Base-by-base conservation (phyloP, 2,329 filamentous ascomycete species). In the Ophiostoma australiae region DNA sequence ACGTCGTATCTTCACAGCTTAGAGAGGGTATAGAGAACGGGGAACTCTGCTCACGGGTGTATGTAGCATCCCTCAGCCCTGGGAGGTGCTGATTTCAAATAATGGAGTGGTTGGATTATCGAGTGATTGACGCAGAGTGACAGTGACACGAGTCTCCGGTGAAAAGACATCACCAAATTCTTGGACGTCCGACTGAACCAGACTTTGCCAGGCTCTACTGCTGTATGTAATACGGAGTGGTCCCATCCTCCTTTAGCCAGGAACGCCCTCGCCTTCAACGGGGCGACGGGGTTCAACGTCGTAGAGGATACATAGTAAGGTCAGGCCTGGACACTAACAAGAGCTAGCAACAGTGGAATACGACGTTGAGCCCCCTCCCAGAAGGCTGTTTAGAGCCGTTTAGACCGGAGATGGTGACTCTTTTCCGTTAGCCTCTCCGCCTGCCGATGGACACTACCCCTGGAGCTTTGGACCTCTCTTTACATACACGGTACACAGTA, bases 361-460 rank as follows among this genome's bases (percentile, higher is more conserved):
- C 52, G 52, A 58, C 52, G 8, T 55, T 27, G 17, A 41, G 4
- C 35, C 35, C 65, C 44, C 20, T 8, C 44, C 17, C 44, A 48
- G 20, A 48, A 48, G 17, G 44, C 44, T 48, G 44, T 48, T 48
- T 48, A 48, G 44, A 48, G 44, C 44, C 20, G 44, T 48, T 48
- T 48, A 41, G 17, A 10, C 35, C 65, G 35, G 65, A 63, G 58
- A 31, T 63, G 27, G 58, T 6, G 58, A 63, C 58, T 33, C 27
- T 63, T 63, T 33, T 63, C 15, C 58, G 58, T 63, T 63, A 63
- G 58, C 65, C 67, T 68, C 39, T 68, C 67, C 67, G 67, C 39
- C 41, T 68, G 67, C 41, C 35, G 66, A 67, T 41, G 66, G 66
- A 67, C 37, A 15, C 67, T 20, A 11, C 52, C 52, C 52, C 52